Evolutionary conservation across 169 alveolate genomes (phyloP), one percentile per base, ranked within the genome.

Genomic region (Blepharisma undulans): DNA sequence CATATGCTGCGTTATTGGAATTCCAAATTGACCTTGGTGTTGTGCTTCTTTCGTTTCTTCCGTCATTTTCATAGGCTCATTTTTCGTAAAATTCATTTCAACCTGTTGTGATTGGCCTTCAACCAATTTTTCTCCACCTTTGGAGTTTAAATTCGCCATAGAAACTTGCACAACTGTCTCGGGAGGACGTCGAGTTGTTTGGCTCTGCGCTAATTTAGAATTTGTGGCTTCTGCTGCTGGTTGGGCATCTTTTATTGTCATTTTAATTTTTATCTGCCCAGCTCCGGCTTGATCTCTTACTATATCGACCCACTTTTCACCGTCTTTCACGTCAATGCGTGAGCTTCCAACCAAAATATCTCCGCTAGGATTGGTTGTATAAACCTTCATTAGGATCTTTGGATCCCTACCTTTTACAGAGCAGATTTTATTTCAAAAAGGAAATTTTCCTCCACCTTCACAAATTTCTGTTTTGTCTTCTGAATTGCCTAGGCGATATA

Each of bases 361-460:
- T 25, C 80, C 80, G 18, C 80, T 29, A 18, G 80, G 33, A 74
- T 25, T 22, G 4, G 33, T 22, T 1, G 36, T 29, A 29, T 25
- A 74, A 25, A 74, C 80, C 18, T 74, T 22, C 66, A 48, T 48
- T 22, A 74, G 12, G 18, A 74, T 74, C 10, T 25, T 74, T 74
- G 80, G 33, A 29, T 29, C 80, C 48, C 48, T 25, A 6, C 80
- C 80, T 29, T 74, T 29, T 8, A 74, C 16, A 10, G 30, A 29
- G 27, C 80, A 74, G 36, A 25, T 5, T 74, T 29, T 22, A 29
- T 74, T 74, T 29, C 80, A 74, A 29, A 29, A 25, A 74, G 80
- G 80, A 74, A 74, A 74, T 74, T 25, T 74, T 74, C 80, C 80
- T 29, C 80, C 80, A 25, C 80, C 80, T 74, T 74, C 80, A 29